Percentiles rank a stretch among this genome's conserved stretches.
These are phyloP conservation scores for Begonia masoniana DNA, from an alignment of 306 rosid species.

Conservation along the genomic window DNA sequence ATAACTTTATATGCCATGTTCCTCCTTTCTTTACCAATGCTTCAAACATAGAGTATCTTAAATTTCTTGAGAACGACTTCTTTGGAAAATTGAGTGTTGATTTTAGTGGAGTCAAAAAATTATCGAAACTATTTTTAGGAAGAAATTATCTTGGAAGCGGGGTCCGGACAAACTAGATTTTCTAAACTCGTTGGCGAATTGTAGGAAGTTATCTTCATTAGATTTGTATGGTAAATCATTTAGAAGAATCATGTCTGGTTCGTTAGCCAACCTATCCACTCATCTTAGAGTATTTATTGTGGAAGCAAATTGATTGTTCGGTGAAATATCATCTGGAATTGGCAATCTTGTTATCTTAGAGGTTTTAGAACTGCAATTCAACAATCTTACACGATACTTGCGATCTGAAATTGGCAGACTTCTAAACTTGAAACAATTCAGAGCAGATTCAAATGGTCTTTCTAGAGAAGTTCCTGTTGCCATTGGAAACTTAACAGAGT, in stretches of 20 bases:
- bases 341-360: background rate
- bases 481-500: slow-evolving; percentile 2
- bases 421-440: background rate
- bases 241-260: background rate
- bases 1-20: background rate
- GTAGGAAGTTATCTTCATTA: background rate
- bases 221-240: background rate
- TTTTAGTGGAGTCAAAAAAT: background rate
- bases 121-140: background rate
- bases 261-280: background rate
- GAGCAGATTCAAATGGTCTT: slow-evolving; percentile 10
- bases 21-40: background rate
- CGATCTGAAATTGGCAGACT: background rate
- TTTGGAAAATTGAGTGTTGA: background rate
- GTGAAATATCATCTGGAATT: background rate
- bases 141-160: background rate
- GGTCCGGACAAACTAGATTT: background rate
- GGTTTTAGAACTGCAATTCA: background rate
- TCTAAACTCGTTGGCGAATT: background rate
- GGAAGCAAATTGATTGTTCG: background rate
- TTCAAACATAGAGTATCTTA: background rate
- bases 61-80: background rate
- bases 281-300: background rate
- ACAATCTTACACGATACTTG: background rate
- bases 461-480: slow-evolving; percentile 11